phyloP scores from a whole-genome alignment of 169 alveolate species.

The Perkinsus olseni region DNA sequence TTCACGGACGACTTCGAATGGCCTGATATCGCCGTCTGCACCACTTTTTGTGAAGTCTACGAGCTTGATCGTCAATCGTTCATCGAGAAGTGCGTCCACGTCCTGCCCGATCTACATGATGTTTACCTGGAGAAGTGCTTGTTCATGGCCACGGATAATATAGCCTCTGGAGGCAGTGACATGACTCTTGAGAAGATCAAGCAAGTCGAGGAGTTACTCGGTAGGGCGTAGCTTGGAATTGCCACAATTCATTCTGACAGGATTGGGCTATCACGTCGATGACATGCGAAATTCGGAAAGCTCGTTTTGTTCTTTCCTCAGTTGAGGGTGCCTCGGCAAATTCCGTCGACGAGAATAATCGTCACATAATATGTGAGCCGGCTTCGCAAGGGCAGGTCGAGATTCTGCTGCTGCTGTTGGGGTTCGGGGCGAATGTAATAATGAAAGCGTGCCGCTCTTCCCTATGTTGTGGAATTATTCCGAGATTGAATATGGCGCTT shows the following conservation, averaged over 20 bases:
- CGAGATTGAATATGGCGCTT: too few species aligned
- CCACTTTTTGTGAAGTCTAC: background rate
- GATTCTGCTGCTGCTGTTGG: background rate
- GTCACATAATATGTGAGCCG: background rate
- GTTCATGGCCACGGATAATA: background rate
- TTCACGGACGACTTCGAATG: background rate
- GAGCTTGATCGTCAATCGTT: background rate
- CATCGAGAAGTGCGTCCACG: background rate
- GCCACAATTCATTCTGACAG: too few species aligned
- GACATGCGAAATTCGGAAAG: too few species aligned
- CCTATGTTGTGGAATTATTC: too few species aligned
- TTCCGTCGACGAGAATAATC: background rate
- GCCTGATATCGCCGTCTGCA: background rate
- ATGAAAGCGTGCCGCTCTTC: too few species aligned
- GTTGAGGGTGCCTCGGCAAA: background rate
- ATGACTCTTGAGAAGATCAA: background rate
- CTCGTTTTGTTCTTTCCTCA: too few species aligned
- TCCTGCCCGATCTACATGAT: background rate
- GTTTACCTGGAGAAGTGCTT: background rate
- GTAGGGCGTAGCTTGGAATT: too few species aligned
- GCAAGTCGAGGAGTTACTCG: background rate
- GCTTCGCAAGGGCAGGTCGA: background rate
- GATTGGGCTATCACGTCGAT: too few species aligned
- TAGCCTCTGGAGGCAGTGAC: background rate
- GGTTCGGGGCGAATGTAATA: background rate